These are phyloP conservation scores for Penicillium sp. DNA, from an alignment of 2,329 filamentous ascomycete genomes.

Conservation along the genomic window DNA sequence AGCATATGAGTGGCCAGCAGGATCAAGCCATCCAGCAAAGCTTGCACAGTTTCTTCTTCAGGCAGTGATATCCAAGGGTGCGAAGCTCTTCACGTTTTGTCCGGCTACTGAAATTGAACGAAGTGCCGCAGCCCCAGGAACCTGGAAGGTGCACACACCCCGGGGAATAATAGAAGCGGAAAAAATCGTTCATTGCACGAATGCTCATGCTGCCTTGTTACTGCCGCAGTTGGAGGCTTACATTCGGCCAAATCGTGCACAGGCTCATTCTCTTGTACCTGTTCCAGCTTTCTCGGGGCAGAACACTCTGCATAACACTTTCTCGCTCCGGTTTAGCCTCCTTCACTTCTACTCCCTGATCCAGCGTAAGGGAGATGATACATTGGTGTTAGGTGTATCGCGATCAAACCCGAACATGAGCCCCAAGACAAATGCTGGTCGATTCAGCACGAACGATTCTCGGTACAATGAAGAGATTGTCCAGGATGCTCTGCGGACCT, in stretches of 20 bases:
- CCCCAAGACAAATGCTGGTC: slow-evolving; percentile 25
- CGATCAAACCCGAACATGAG: slow-evolving; percentile 43
- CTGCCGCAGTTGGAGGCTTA: slow-evolving; percentile 24
- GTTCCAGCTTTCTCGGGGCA: slow-evolving; percentile 35
- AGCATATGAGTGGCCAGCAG: slow-evolving; percentile 54
- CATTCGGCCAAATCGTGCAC: slow-evolving; percentile 45
- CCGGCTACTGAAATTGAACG: slow-evolving; percentile 33
- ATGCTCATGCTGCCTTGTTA: slow-evolving; percentile 24
- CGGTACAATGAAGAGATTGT: slow-evolving; percentile 42
- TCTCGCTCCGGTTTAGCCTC: slow-evolving; percentile 48
- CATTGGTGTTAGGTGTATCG: slow-evolving; percentile 45
- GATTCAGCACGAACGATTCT: slow-evolving; percentile 41
- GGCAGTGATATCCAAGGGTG: slow-evolving; percentile 38
- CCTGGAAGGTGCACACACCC: slow-evolving; percentile 20
- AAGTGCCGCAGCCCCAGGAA: not conserved
- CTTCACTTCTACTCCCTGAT: slow-evolving; percentile 52
- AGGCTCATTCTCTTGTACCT: slow-evolving; percentile 47
- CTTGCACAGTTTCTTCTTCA: slow-evolving; percentile 49
- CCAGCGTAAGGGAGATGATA: slow-evolving; percentile 45
- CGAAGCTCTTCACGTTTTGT: slow-evolving; percentile 45
- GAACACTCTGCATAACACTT: slow-evolving; percentile 39
- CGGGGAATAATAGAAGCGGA: slow-evolving; percentile 17
- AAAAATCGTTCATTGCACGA: slow-evolving; percentile 26
- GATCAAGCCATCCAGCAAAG: slow-evolving; percentile 50
- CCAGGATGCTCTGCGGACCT: slow-evolving; percentile 37